Base-by-base conservation (phyloP, 2,329 filamentous ascomycete genomes). In the Xylariomycetidae sp. region DNA sequence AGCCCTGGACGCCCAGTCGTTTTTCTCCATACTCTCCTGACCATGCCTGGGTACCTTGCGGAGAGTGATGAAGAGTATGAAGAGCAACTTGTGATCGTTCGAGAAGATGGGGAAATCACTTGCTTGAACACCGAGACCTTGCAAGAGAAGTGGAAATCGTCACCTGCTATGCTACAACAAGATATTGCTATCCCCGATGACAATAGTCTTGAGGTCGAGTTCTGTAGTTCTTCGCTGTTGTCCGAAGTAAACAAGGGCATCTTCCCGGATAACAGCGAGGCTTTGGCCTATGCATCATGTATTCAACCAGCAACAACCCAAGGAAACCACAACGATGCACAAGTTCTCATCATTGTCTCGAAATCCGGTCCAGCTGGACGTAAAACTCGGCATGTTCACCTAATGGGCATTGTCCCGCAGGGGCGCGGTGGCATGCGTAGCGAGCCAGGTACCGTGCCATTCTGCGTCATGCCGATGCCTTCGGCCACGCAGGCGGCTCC, bases 61-160 rank as follows among this genome's bases (percentile, higher is more conserved):
- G 36, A 45, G 2, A 18, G 33, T 6, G 32, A 41, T 6, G 33
- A 41, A 3, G 16, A 41, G 12, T 19, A 35, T 5, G 30, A 31
- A n/a, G 50, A 54, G 18, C 51, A 57, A 25, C 41, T 87, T 2
- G 46, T 86, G 15, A 66, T 69, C 2, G 66, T 85, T 2, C 74
- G 76, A 36, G 61, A 71, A 26, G 70, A 80, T 41, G 82, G 82
- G 22, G 69, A 79, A 37, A 61, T 84, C 14, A 49, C 74, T 7
- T 79, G 75, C 36, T 62, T 85, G 11, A 74, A 80, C 28, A 72
- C 74, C 3, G 76, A 83, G 35, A 63, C 50, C 5, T 53, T 77
- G 14, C 48, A 66, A 37, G 56, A 67, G 34, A 67, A 57, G 45
- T 77, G 70, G 71, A 59, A 56, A 34, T 62, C 62, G 8, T 62